Evolutionary conservation across 352 stramenopile species (phyloP).

Genomic region (Elongisporangium senticosum): DNA sequence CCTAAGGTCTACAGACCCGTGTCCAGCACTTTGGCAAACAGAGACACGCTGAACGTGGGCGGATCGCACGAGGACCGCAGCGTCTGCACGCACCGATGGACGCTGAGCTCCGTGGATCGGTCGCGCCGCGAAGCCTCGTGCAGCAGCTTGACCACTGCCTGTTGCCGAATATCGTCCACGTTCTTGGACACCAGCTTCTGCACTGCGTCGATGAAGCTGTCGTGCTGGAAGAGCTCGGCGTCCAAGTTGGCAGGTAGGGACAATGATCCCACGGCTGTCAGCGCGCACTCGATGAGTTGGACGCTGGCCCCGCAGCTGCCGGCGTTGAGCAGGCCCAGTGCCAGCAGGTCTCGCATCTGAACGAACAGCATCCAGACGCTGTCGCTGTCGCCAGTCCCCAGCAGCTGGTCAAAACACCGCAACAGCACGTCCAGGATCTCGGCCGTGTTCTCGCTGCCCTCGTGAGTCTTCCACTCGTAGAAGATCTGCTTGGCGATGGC

Average conservation of each 20-base stretch:
- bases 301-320: conserved; percentile 28
- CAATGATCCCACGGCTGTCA: conserved; percentile 8
- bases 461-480: conserved; percentile 47
- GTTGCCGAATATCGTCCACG: conserved; percentile 55
- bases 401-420: conserved; percentile 51
- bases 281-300: conserved; percentile 22
- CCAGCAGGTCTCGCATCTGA: conserved; percentile 48
- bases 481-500: conserved; percentile 73
- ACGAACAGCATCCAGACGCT: conserved; percentile 41
- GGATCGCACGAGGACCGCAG: conserved; percentile 29
- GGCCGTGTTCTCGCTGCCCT: conserved; percentile 13
- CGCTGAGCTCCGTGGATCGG: conserved; percentile 15
- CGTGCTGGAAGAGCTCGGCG: conserved; percentile 28
- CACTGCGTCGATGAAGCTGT: conserved; percentile 27
- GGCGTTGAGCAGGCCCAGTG: conserved; percentile 33
- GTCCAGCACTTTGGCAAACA: conserved; percentile 55
- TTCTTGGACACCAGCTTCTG: conserved; percentile 41
- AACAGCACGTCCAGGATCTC: conserved; percentile 45
- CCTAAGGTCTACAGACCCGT: conserved; percentile 7
- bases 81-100: conserved; percentile 25
- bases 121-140: conserved; percentile 28
- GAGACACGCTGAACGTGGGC: conserved; percentile 35
- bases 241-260: background rate
- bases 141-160: conserved; percentile 47
- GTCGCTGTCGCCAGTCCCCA: conserved; percentile 2